Conservation (phyloP, 495 filamentous ascomycete species). For the Xylaria scruposa region DNA sequence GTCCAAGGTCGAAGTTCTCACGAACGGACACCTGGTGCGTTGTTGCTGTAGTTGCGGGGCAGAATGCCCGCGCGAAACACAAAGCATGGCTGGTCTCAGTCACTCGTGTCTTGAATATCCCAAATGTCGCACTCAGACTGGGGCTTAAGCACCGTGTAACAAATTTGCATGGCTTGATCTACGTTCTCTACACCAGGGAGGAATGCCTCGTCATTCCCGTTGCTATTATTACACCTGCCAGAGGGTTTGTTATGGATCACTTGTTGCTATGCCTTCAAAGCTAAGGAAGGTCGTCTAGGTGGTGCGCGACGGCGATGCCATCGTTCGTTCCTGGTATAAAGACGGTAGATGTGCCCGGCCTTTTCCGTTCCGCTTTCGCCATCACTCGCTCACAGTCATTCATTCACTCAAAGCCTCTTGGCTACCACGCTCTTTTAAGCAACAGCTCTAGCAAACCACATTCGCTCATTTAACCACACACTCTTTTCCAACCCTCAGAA, state of each 20-base stretch:
- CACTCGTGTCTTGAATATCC: constrained; percentile 14
- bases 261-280: constrained; percentile 17
- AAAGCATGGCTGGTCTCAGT: constrained; percentile 24
- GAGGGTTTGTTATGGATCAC: constrained; percentile 33
- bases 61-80: constrained; percentile 11
- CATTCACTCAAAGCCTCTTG: constrained; percentile 28
- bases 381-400: constrained; percentile 6
- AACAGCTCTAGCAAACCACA: constrained; percentile 6
- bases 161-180: not conserved
- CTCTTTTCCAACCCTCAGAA: constrained; percentile 29
- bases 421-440: constrained; percentile 20
- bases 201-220: constrained; percentile 40
- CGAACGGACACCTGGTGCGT: not conserved
- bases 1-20: too few relatives aligned
- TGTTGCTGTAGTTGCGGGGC: not conserved
- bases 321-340: constrained; percentile 34
- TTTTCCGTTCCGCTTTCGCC: not conserved
- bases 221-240: not conserved
- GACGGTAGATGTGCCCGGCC: constrained; percentile 12
- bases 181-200: constrained; percentile 11
- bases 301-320: not conserved
- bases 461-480: constrained; percentile 34
- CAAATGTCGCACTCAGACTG: not conserved
- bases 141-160: not conserved
- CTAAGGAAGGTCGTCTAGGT: not conserved